Conservation (phyloP, 768 basidiomycete species). For the Ramaria sp. region DNA sequence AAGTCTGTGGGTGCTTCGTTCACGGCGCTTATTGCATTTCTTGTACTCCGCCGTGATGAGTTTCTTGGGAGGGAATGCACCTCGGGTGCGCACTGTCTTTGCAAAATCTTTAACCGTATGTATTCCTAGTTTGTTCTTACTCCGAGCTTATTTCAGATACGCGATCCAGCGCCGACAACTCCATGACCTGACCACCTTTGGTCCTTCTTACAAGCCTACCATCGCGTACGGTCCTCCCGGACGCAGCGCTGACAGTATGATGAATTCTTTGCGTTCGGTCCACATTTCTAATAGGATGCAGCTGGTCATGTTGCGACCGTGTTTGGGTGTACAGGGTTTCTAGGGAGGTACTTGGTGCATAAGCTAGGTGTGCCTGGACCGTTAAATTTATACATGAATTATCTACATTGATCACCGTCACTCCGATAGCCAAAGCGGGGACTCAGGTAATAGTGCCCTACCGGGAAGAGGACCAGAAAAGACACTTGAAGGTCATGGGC, state of each 20-base stretch:
- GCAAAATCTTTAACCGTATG: neutral
- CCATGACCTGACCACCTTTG: conserved; percentile 51
- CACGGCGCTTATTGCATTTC: conserved; percentile 1
- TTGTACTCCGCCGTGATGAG: conserved; percentile 1
- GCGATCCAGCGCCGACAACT: conserved; percentile 19
- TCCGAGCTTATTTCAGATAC: neutral
- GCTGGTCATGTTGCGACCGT: conserved; percentile 89
- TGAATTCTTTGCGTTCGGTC: neutral
- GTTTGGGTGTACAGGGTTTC: conserved; percentile 92
- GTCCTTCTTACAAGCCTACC: conserved; percentile 52
- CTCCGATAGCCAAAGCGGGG: conserved; percentile 63
- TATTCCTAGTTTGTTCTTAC: neutral
- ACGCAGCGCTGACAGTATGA: conserved; percentile 58
- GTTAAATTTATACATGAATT: neutral
- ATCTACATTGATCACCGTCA: neutral
- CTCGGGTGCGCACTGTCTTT: conserved; percentile 1
- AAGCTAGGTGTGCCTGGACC: conserved; percentile 63
- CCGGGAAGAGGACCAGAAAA: conserved; percentile 87
- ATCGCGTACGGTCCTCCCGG: conserved; percentile 71
- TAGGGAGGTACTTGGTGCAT: conserved; percentile 87
- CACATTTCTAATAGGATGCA: neutral
- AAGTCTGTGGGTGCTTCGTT: neutral
- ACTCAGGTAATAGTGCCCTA: conserved; percentile 93
- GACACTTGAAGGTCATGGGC: conserved; percentile 86
- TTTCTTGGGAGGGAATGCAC: neutral